Base-by-base conservation (phyloP, 2,329 filamentous ascomycete genomes). In the Stromatinia cepivora region DNA sequence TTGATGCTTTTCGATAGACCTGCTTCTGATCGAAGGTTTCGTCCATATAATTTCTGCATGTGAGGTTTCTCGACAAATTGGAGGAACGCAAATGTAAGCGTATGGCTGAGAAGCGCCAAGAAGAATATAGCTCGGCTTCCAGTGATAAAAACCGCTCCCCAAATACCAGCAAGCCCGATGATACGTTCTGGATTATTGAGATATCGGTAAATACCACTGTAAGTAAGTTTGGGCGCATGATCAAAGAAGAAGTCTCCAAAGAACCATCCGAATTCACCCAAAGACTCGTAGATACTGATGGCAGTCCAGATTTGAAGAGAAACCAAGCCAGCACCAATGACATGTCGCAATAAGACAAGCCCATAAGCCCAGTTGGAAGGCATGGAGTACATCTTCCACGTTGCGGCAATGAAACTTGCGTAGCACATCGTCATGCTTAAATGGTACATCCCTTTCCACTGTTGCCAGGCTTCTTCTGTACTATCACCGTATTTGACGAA, bases 241-340 rank as follows among this genome's bases (percentile, higher is more conserved):
- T 97, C 93, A 78, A 95, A 97, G 84, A 99, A 98, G 83, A 98
- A 99, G 79, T 99, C 95, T 25, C 95, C 95, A 77, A 94, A 98
- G 84, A 98, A 98, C 94, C 94, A 99, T 75, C 95, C 95, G 77
- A 98, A 99, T 78, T 99, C 95, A 69, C 95, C 95, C 0, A 99
- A 87, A 2, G 93, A 96, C 64, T 97, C 93, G 79, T 98, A 97
- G 74, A 98, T 94, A 79, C 93, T 97, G 73, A 92, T 84, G 1
- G 93, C 90, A 1, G 94, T 97, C 95, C 95, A 99, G 25, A 96
- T 81, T 77, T 99, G 95, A 64, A 99, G 85, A 15, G 91, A 89
- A 70, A 98, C 88, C 72, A 98, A 83, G 66, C 91, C 88, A 63
- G 86, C 84, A 56, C 95, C 95, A 46, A 98, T 78, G 36, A 97